Percentiles rank a stretch among this genome's conserved stretches.
Conservation (phyloP, 768 basidiomycete genomes). For the Russula earlei region DNA sequence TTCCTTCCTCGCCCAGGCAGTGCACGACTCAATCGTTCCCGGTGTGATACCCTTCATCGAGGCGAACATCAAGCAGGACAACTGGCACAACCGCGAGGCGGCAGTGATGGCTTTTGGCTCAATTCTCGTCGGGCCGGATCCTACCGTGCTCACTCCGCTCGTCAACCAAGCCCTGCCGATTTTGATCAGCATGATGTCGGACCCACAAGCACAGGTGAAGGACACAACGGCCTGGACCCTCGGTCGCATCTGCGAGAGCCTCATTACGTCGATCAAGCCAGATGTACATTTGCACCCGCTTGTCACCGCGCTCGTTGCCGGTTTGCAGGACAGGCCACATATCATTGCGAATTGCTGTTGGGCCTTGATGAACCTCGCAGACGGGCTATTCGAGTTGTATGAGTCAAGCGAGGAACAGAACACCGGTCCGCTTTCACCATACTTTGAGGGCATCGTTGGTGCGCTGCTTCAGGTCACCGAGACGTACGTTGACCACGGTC, state of each 20-base stretch:
- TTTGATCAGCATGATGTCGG: conserved; percentile 92
- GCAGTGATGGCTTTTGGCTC: conserved; percentile 98
- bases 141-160: conserved; percentile 75
- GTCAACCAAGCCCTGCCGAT: conserved; percentile 91
- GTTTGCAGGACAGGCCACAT: conserved; percentile 70
- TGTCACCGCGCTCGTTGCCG: conserved; percentile 71
- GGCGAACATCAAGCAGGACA: conserved; percentile 80
- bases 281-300: conserved; percentile 81
- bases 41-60: conserved; percentile 98
- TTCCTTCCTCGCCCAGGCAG: conserved; percentile 78
- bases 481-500: conserved; percentile 41
- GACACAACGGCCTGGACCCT: conserved; percentile 98
- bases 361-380: conserved; percentile 91
- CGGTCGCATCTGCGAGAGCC: conserved; percentile 85
- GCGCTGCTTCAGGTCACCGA: conserved; percentile 83
- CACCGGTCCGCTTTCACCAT: conserved; percentile 70
- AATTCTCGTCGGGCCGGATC: conserved; percentile 94
- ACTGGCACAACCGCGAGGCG: conserved; percentile 95
- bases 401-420: conserved; percentile 44
- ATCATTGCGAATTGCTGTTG: conserved; percentile 94
- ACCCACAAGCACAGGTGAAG: conserved; percentile 76
- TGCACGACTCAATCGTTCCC: conserved; percentile 83
- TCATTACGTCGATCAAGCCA: conserved; percentile 79
- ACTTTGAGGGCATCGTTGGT: conserved; percentile 78
- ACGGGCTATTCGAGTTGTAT: conserved; percentile 73